These are phyloP conservation scores for Brassica carinata DNA, from an alignment of 345 rosid species.

Conservation along the genomic window DNA sequence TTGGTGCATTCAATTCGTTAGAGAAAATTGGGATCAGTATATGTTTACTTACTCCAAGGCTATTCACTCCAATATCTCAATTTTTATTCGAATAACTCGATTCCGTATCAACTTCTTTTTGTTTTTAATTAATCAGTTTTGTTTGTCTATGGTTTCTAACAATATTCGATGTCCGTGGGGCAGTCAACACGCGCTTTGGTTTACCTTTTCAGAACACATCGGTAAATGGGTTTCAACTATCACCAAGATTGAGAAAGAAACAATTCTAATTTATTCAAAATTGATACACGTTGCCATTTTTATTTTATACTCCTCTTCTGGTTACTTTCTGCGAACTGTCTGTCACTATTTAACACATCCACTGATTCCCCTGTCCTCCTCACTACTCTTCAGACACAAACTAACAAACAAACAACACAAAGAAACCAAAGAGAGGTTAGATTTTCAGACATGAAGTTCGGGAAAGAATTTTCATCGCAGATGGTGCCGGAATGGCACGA, in stretches of 20 bases:
- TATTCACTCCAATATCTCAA: not conserved
- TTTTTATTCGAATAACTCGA: not conserved
- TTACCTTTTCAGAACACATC: conserved; percentile 8
- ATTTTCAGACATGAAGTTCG: conserved; percentile 60
- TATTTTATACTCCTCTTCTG: not conserved
- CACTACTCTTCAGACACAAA: conserved; percentile 17
- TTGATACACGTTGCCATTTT: not conserved
- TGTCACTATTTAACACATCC: not conserved
- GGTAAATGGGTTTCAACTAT: not conserved
- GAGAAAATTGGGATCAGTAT: not conserved
- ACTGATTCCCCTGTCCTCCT: conserved; percentile 6
- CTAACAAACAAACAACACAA: not conserved
- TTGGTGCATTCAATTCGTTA: not conserved
- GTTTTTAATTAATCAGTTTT: not conserved
- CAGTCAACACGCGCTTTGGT: conserved; percentile 32
- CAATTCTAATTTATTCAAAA: not conserved
- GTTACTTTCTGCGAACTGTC: not conserved
- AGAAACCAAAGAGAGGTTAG: not conserved
- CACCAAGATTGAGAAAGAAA: not conserved
- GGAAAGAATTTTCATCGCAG: conserved; percentile 36
- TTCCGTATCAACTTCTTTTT: not conserved
- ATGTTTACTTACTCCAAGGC: not conserved
- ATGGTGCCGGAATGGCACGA: conserved; percentile 84
- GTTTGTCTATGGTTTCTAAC: not conserved
- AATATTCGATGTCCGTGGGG: not conserved